phyloP scores from a whole-genome alignment of 75 land plant species.

The Pinus tabuliformis region DNA sequence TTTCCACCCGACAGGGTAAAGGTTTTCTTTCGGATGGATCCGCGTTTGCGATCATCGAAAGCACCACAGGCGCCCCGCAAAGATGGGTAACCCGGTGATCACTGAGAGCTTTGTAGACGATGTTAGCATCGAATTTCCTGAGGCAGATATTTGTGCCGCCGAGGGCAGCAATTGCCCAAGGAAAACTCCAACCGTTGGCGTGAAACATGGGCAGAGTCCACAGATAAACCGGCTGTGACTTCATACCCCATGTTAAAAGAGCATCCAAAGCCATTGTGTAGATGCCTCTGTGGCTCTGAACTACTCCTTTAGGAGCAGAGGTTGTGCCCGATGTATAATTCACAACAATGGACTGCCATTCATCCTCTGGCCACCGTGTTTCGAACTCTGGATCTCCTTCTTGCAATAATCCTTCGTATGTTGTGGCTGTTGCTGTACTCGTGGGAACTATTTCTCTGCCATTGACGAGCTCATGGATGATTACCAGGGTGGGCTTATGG shows the following conservation, averaged over 20 bases:
- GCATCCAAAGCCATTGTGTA: no score
- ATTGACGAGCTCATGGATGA: constrained; percentile 26
- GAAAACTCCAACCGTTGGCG: constrained; percentile 81
- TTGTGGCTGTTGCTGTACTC: not conserved
- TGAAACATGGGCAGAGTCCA: constrained; percentile 96
- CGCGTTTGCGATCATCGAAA: constrained; percentile 49
- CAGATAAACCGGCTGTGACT: not conserved
- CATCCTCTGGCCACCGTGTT: constrained; percentile 33
- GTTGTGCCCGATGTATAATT: no score
- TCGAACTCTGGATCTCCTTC: constrained; percentile 48
- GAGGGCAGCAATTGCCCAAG: constrained; percentile 18
- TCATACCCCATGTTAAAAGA: no score
- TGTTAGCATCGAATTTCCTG: no score
- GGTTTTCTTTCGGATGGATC: no score
- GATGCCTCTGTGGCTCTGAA: no score
- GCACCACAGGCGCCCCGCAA: constrained; percentile 77
- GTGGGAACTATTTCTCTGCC: not conserved
- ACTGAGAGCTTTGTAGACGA: constrained; percentile 11
- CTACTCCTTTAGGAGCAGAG: no score
- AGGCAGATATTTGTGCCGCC: no score
- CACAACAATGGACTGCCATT: no score
- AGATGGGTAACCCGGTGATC: constrained; percentile 66
- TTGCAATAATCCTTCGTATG: constrained; percentile 35
- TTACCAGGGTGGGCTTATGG: not conserved
- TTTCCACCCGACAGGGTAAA: constrained; percentile 25